Evolutionary conservation across 306 rosid species (phyloP), one percentile per base, ranked within the genome.

Genomic region (Pachyrhizus erosus): DNA sequence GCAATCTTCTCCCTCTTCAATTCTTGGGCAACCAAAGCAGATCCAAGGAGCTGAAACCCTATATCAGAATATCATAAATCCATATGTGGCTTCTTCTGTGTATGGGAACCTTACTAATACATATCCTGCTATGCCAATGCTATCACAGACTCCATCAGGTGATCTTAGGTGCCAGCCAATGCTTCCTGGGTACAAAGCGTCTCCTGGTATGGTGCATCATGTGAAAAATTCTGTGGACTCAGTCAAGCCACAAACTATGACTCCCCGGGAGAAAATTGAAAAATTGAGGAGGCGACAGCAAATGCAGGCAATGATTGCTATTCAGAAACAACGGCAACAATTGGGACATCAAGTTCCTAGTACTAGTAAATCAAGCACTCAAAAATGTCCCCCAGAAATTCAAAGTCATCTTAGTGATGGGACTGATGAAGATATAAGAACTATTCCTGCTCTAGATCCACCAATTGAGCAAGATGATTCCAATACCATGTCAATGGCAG

Each of bases 261-360:
- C 98, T 43, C 93, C 99, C 80, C 97, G 90, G 82, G 99, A 93
- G 84, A 96, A 96, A 86, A 93, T 93, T 80, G 94, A 96, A 87
- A 96, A 93, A 75, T 82, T 96, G 74, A 93, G 99, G 87, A 84
- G 94, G 90, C 90, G 98, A 77, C 99, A 96, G 76, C 97, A 96
- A 88, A 84, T 92, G 87, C 97, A 88, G 88, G 99, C 99, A 68
- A 86, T 96, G 97, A 90, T 96, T 89, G 99, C 99, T 86, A 93
- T 96, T 86, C 86, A 89, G 85, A 93, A 91, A 83, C 93, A 96
- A 78, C 91, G 89, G 39, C 91, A 90, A 84, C 91, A 91, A 80
- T 80, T 96, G 77, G 83, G 80, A 71, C 92, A 86, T 75, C 97
- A 92, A 86, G 85, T 85, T 79, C 82, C 88, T 62, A 76, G 83